Evolutionary conservation across 805 yeast species (phyloP), one percentile per base, ranked within the genome.

Genomic region (Yarrowia divulgata): DNA sequence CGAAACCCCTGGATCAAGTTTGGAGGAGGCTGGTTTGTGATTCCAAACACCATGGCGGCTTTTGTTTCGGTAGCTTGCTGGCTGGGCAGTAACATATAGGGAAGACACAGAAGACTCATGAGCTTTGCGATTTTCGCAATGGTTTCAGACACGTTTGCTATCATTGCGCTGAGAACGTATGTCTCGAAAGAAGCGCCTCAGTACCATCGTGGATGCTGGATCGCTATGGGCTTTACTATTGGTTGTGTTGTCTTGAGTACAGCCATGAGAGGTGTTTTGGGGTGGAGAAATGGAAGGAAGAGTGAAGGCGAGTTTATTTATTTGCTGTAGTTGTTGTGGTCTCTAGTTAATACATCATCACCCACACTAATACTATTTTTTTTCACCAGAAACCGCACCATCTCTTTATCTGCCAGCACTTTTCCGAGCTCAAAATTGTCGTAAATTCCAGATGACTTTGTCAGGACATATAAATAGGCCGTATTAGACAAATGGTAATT

Each of bases 11-110:
- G 42, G 32, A 52, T 52, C 29, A 52, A 52, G 18, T 52, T 52
- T 18, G 57, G 57, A 52, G 57, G 57, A 35, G 57, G 57, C 23
- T 52, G 57, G 57, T 52, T 52, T 35, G 57, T 52, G 23, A 52
- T 52, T 18, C 57, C 57, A 8, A 52, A 52, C 29, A 52, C 57
- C 9, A 52, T 52, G 57, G 40, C 57, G 1, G 57, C 57, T 1
- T 52, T 52, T 18, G 57, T 52, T 8, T 6, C 42, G n/a, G 19
- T 35, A 6, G 57, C 57, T 6, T 10, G 57, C 16, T 52, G 57
- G 57, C 5, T 52, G 7, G 57, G 57, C 3, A 18, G 42, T 7
- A 52, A 52, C 8, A 3, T 52, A 10, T 42, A 52, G 29, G 57
- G 57, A 12, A 10, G 57, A 35, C 14, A 52, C n/a, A 10, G 42